Evolutionary conservation across 1,284 basidiomycete species (phyloP).

Genomic region (Trametes sp.): DNA sequence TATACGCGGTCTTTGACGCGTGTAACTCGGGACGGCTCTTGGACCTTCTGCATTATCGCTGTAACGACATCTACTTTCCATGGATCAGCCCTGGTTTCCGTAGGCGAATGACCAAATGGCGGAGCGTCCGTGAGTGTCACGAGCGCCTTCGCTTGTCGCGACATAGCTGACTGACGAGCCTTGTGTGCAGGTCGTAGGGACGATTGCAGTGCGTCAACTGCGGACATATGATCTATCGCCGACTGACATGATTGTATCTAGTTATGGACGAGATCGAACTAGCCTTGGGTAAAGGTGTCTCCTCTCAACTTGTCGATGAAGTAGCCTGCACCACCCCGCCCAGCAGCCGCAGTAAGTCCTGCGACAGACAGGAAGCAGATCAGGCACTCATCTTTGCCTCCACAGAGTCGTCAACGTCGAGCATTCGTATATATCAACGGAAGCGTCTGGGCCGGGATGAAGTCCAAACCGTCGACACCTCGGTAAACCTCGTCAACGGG

Average conservation of each 20-base stretch:
- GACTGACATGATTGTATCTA: not conserved
- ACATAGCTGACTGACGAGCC: not conserved
- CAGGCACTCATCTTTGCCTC: too few relatives aligned
- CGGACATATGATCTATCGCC: too few relatives aligned
- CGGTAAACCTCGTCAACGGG: not conserved
- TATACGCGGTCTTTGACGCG: conserved; percentile 57
- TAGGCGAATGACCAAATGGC: conserved; percentile 20
- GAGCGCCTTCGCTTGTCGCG: too few relatives aligned
- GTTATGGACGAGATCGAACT: not conserved
- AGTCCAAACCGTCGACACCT: not conserved
- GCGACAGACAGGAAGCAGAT: too few relatives aligned
- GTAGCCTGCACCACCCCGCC: not conserved
- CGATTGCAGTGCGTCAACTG: not conserved
- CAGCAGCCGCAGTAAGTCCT: not conserved
- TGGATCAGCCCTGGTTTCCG: conserved; percentile 53
- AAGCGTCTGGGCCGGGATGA: not conserved
- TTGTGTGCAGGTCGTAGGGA: not conserved
- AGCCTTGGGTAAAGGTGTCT: not conserved
- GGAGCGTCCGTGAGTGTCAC: conserved; percentile 8
- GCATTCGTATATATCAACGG: not conserved
- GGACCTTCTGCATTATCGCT: conserved; percentile 53
- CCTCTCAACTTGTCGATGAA: not conserved
- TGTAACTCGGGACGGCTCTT: conserved; percentile 56
- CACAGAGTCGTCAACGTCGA: not conserved
- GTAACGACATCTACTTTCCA: conserved; percentile 55